A percentile compares a stretch with the other conserved stretches of the same genome.
Evolutionary conservation across 1,139 yeast species (phyloP).

Genomic region (Scheffersomyces illinoinensis): DNA sequence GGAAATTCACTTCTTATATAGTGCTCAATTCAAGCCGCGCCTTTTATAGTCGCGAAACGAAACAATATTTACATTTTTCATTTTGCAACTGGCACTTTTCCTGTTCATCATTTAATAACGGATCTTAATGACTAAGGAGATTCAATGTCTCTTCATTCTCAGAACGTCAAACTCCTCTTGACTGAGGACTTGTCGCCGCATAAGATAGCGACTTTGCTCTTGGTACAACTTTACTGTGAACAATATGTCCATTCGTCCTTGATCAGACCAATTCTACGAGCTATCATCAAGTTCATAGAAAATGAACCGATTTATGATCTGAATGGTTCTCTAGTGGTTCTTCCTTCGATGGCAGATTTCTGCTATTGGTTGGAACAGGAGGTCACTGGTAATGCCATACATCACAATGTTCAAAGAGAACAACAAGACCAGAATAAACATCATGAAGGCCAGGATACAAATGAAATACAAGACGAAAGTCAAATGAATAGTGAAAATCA

Average conservation of each 20-base stretch:
- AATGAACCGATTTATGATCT: slow-evolving; percentile 26
- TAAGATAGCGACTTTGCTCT: slow-evolving; percentile 28
- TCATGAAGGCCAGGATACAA: slow-evolving; percentile 1
- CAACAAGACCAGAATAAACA: background rate
- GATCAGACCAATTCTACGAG: slow-evolving; percentile 13
- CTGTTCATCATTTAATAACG: background rate
- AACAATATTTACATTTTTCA: background rate
- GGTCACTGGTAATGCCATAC: background rate
- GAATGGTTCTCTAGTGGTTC: slow-evolving; percentile 22
- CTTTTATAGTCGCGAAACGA: background rate
- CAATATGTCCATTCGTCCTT: slow-evolving; percentile 13
- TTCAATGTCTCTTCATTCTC: background rate
- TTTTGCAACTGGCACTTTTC: background rate
- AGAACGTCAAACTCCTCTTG: slow-evolving; percentile 15
- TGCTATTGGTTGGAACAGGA: slow-evolving; percentile 14
- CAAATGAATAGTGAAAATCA: background rate
- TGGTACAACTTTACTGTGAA: slow-evolving; percentile 23
- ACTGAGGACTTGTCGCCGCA: slow-evolving; percentile 40
- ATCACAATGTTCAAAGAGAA: background rate
- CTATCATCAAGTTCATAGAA: slow-evolving; percentile 24
- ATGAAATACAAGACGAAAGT: too few relatives aligned
- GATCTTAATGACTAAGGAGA: background rate
- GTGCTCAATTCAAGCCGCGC: background rate
- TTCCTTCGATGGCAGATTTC: slow-evolving; percentile 30
- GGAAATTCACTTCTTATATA: background rate